These are phyloP conservation scores for Lichtheimia hyalospora DNA, from an alignment of 371 early-diverging fungal genomes.

Conservation along the genomic window DNA sequence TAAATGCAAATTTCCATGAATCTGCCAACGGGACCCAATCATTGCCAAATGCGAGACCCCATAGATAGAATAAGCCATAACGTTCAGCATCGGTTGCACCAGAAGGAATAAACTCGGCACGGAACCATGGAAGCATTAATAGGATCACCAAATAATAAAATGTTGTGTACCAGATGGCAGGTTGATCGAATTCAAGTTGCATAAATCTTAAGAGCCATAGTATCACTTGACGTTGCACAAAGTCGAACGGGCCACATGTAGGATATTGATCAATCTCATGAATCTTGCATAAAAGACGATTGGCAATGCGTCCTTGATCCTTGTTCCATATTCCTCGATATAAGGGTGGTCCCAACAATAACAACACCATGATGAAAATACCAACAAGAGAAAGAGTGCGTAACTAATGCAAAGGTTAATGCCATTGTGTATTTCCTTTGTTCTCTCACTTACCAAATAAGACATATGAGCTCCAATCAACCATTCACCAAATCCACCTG, in stretches of 20 bases:
- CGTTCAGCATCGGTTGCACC: slow-evolving; percentile 34
- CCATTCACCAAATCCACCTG: slow-evolving; percentile 71
- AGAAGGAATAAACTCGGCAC: slow-evolving; percentile 56
- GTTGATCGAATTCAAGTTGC: slow-evolving; percentile 27
- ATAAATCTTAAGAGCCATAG: slow-evolving; percentile 34
- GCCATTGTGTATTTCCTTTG: background rate
- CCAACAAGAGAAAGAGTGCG: slow-evolving; percentile 21
- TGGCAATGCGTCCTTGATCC: too few species aligned
- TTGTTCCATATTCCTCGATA: slow-evolving; percentile 1
- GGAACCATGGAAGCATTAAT: slow-evolving; percentile 48
- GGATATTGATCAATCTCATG: slow-evolving; percentile 27
- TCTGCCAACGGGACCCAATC: slow-evolving; percentile 79
- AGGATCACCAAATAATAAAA: slow-evolving; percentile 43
- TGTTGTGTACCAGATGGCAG: slow-evolving; percentile 41
- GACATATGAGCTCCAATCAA: slow-evolving; percentile 65
- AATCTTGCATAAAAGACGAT: slow-evolving; percentile 20
- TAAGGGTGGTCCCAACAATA: slow-evolving; percentile 35
- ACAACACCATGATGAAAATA: slow-evolving; percentile 13
- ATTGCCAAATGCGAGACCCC: slow-evolving; percentile 51
- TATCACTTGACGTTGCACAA: slow-evolving; percentile 26
- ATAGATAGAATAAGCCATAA: slow-evolving; percentile 57
- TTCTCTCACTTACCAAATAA: slow-evolving; percentile 34
- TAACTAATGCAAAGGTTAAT: slow-evolving; percentile 15
- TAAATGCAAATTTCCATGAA: slow-evolving; percentile 69
- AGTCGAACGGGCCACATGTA: slow-evolving; percentile 13